A percentile compares a stretch with the other conserved stretches of the same genome.
Evolutionary conservation across 495 filamentous ascomycete species (phyloP).

Genomic region (Elasticomyces elasticus): DNA sequence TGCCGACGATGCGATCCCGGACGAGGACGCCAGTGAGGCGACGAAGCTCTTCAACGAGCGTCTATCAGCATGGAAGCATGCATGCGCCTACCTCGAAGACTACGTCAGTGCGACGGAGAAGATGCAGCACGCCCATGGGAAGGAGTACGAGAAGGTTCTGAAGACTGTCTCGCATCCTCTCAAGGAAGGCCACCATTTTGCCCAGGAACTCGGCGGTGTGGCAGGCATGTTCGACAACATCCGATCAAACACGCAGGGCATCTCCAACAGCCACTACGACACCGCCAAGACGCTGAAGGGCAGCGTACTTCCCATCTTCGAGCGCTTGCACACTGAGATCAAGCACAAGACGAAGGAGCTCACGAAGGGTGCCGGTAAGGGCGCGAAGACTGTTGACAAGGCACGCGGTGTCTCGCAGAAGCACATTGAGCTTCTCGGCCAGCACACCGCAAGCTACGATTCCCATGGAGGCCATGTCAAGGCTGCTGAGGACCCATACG

Average conservation of each 20-base stretch:
- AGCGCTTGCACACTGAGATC: constrained; percentile 87
- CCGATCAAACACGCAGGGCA: constrained; percentile 79
- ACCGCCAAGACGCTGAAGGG: constrained; percentile 79
- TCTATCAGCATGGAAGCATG: constrained; percentile 90
- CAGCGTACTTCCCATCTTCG: constrained; percentile 74
- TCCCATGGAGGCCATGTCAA: constrained; percentile 56
- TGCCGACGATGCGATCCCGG: constrained; percentile 59
- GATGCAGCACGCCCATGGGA: constrained; percentile 69
- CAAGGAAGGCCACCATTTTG: constrained; percentile 82
- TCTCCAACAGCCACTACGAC: constrained; percentile 77
- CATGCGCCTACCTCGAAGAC: constrained; percentile 78
- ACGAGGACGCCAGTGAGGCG: constrained; percentile 70
- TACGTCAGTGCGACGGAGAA: constrained; percentile 79
- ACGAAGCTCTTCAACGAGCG: constrained; percentile 66
- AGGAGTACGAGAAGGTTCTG: constrained; percentile 90
- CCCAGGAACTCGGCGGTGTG: constrained; percentile 72
- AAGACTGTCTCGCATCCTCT: constrained; percentile 86
- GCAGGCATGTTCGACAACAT: constrained; percentile 88
- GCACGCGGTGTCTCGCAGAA: constrained; percentile 79
- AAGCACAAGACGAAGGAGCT: constrained; percentile 91
- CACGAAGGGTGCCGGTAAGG: constrained; percentile 69
- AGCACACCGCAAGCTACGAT: constrained; percentile 67
- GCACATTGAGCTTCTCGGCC: constrained; percentile 86
- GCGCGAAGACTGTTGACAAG: constrained; percentile 82
- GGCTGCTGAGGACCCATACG: constrained; percentile 71